Evolutionary conservation across 2,329 filamentous ascomycete genomes (phyloP).

Genomic region (Penicillium sp.): DNA sequence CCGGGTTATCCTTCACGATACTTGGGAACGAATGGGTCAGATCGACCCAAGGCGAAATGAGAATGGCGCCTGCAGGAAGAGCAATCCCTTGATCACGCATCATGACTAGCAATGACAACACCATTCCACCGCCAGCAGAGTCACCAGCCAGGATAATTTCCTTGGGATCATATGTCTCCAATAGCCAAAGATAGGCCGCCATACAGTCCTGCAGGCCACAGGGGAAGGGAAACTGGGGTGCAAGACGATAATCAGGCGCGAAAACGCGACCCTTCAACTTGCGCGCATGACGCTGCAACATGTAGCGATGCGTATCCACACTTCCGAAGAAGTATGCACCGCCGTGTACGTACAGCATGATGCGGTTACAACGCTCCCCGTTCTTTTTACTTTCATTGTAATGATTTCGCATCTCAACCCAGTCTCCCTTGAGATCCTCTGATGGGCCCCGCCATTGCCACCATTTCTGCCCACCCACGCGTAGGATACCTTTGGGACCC

Average conservation of each 20-base stretch:
- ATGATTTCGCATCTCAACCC: slow-evolving; percentile 93
- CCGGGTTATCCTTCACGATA: slow-evolving; percentile 66
- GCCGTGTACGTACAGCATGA: slow-evolving; percentile 93
- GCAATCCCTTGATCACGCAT: slow-evolving; percentile 81
- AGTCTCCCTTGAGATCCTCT: slow-evolving; percentile 74
- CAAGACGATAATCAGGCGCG: slow-evolving; percentile 80
- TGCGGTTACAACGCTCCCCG: slow-evolving; percentile 62
- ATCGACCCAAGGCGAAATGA: slow-evolving; percentile 96
- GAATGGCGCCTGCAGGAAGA: slow-evolving; percentile 81
- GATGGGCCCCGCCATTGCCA: slow-evolving; percentile 79
- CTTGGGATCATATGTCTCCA: slow-evolving; percentile 72
- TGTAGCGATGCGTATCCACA: slow-evolving; percentile 95
- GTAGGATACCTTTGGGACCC: slow-evolving; percentile 70
- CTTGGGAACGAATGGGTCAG: slow-evolving; percentile 95
- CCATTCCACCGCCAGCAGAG: slow-evolving; percentile 90
- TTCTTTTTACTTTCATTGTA: slow-evolving; percentile 68
- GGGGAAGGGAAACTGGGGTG: slow-evolving; percentile 94
- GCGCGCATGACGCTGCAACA: slow-evolving; percentile 91
- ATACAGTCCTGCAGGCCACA: slow-evolving; percentile 89
- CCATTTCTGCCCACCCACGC: slow-evolving; percentile 80
- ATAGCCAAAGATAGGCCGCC: slow-evolving; percentile 80
- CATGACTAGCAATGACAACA: slow-evolving; percentile 73
- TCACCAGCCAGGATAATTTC: slow-evolving; percentile 89
- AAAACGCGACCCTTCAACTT: slow-evolving; percentile 90
- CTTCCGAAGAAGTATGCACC: slow-evolving; percentile 96